These are phyloP conservation scores for Suhomyces bribrorum DNA, from an alignment of 1,139 yeast species.

Conservation along the genomic window DNA sequence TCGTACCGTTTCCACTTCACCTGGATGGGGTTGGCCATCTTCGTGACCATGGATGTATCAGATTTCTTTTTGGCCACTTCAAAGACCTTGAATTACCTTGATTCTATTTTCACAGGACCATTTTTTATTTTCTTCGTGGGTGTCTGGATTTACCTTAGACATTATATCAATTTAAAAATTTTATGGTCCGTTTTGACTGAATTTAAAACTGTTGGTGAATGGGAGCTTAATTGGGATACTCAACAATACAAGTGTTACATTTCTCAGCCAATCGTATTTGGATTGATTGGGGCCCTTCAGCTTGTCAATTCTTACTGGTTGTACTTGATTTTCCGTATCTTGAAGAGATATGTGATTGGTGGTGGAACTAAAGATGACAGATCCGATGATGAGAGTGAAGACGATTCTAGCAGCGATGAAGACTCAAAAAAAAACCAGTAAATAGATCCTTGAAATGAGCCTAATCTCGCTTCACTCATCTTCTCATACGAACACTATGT, in stretches of 20 bases:
- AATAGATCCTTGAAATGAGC: background rate
- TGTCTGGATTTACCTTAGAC: constrained; percentile 88
- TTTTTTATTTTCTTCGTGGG: constrained; percentile 67
- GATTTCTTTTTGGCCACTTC: constrained; percentile 86
- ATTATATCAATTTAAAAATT: constrained; percentile 75
- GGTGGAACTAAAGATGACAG: constrained; percentile 78
- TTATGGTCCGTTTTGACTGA: constrained; percentile 89
- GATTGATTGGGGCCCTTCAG: constrained; percentile 76
- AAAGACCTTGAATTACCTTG: constrained; percentile 80
- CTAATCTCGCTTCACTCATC: background rate
- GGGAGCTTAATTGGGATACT: constrained; percentile 79
- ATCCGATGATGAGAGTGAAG: constrained; percentile 80
- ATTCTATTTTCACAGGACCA: constrained; percentile 62
- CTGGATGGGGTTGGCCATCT: constrained; percentile 89
- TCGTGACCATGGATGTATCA: constrained; percentile 93
- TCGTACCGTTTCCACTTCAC: constrained; percentile 96
- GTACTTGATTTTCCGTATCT: constrained; percentile 74
- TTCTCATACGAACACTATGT: background rate
- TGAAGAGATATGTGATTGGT: constrained; percentile 60
- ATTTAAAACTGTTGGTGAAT: constrained; percentile 81
- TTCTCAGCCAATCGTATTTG: constrained; percentile 85
- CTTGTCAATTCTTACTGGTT: constrained; percentile 88
- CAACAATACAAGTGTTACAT: constrained; percentile 97
- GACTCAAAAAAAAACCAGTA: constrained; percentile 28
- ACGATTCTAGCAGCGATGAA: constrained; percentile 32